Percentiles rank a stretch among this genome's conserved stretches.
Evolutionary conservation across 139 green algal genomes (phyloP).

Genomic region (Picochlorum sp.): DNA sequence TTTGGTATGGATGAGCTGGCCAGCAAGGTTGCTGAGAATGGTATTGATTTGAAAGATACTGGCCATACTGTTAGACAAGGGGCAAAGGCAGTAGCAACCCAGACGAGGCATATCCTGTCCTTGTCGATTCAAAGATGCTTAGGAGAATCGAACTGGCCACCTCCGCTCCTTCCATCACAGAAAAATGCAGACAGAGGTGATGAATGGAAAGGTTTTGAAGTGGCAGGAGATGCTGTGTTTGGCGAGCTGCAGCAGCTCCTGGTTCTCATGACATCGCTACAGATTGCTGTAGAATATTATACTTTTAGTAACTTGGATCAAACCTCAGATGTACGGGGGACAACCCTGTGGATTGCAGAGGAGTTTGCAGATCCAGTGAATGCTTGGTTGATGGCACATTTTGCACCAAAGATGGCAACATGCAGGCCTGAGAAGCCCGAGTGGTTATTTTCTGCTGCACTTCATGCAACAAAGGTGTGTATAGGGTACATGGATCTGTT

Average conservation of each 20-base stretch:
- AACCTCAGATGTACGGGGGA: neutral
- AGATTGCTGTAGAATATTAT: slow-evolving; percentile 14
- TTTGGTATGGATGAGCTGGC: no score
- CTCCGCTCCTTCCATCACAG: neutral
- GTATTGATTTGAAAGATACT: no score
- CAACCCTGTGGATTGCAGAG: slow-evolving; percentile 35
- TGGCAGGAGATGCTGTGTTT: neutral
- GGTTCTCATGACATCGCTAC: slow-evolving; percentile 21
- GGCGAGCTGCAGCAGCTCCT: slow-evolving; percentile 20
- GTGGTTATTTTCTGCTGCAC: slow-evolving; percentile 37
- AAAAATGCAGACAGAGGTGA: neutral
- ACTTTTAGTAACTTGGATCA: slow-evolving; percentile 16
- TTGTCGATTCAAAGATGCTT: slow-evolving; percentile 15
- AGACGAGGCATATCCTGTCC: no score
- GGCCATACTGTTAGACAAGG: no score
- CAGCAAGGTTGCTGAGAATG: no score
- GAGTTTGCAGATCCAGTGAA: slow-evolving; percentile 23
- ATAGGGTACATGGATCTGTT: slow-evolving; percentile 17
- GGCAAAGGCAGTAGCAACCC: no score
- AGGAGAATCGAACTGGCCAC: slow-evolving; percentile 11
- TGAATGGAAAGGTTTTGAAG: slow-evolving; percentile 5
- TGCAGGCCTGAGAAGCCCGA: slow-evolving; percentile 36
- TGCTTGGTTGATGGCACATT: slow-evolving; percentile 15
- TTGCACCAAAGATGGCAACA: slow-evolving; percentile 27
- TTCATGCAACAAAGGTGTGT: slow-evolving; percentile 8